phyloP scores from a whole-genome alignment of 495 filamentous ascomycete species.

The Margaritispora aquatica region DNA sequence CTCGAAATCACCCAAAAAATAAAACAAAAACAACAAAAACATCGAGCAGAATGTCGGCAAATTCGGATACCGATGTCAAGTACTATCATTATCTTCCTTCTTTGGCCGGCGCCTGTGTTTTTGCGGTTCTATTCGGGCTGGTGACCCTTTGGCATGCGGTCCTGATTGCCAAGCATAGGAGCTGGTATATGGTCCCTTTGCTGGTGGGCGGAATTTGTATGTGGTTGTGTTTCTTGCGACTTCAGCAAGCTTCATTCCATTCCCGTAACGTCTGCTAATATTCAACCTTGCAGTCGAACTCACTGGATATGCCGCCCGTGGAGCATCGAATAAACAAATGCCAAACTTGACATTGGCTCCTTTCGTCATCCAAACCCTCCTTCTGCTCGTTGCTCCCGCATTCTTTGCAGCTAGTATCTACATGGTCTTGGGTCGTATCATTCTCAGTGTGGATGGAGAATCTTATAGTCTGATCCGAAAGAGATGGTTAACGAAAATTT shows the following conservation, averaged over 20 bases:
- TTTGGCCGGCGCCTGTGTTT: background rate
- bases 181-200: slow-evolving; percentile 57
- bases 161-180: slow-evolving; percentile 38
- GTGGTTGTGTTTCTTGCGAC: slow-evolving; percentile 13
- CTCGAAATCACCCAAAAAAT: too few species aligned
- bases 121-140: slow-evolving; percentile 32
- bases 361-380: slow-evolving; percentile 40
- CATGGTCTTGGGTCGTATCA: slow-evolving; percentile 44
- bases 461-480: slow-evolving; percentile 26
- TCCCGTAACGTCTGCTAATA: background rate
- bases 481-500: slow-evolving; percentile 35
- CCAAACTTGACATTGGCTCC: slow-evolving; percentile 26
- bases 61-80: background rate
- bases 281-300: slow-evolving; percentile 28
- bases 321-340: slow-evolving; percentile 30
- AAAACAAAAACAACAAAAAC: too few species aligned
- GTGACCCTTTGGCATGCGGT: slow-evolving; percentile 38
- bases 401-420: slow-evolving; percentile 48
- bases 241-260: background rate
- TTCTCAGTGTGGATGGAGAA: slow-evolving; percentile 37
- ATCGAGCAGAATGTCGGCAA: too few species aligned
- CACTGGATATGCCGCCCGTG: slow-evolving; percentile 37
- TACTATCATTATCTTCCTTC: background rate
- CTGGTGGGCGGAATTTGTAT: slow-evolving; percentile 50
- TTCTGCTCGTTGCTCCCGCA: slow-evolving; percentile 43